phyloP scores from a whole-genome alignment of 371 early-diverging fungal species.

The Mortierella sp. region DNA sequence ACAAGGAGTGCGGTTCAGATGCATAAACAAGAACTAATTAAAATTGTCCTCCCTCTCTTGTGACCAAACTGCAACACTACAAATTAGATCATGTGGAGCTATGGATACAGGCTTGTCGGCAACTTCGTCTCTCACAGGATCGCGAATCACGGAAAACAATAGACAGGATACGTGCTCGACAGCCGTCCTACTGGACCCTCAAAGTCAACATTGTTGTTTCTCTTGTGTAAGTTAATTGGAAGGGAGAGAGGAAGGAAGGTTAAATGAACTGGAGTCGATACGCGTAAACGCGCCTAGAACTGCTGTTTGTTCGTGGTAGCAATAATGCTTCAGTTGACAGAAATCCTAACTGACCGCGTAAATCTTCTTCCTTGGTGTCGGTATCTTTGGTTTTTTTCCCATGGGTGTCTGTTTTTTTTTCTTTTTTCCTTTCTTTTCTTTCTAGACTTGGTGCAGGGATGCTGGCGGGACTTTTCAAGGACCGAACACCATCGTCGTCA shows the following conservation, averaged over 20 bases:
- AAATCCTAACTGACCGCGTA: too few relatives aligned
- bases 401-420: not conserved
- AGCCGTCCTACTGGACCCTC: conserved; percentile 3
- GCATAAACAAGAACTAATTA: not conserved
- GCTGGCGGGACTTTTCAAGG: not conserved
- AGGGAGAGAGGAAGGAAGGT: too few relatives aligned
- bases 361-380: too few relatives aligned
- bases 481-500: not conserved
- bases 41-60: not conserved
- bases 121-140: conserved; percentile 24
- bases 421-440: not conserved
- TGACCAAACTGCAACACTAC: not conserved
- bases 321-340: too few relatives aligned
- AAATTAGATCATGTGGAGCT: conserved; percentile 27
- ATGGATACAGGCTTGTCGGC: conserved; percentile 26
- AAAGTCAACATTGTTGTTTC: conserved; percentile 18
- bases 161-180: not conserved
- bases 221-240: conserved; percentile 3
- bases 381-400: not conserved
- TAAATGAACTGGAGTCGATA: too few relatives aligned
- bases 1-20: not conserved
- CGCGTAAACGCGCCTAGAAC: too few relatives aligned
- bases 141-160: not conserved
- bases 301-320: too few relatives aligned
- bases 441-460: not conserved